phyloP scores from a whole-genome alignment of 1,284 basidiomycete genomes.

The Sutorius eximius region DNA sequence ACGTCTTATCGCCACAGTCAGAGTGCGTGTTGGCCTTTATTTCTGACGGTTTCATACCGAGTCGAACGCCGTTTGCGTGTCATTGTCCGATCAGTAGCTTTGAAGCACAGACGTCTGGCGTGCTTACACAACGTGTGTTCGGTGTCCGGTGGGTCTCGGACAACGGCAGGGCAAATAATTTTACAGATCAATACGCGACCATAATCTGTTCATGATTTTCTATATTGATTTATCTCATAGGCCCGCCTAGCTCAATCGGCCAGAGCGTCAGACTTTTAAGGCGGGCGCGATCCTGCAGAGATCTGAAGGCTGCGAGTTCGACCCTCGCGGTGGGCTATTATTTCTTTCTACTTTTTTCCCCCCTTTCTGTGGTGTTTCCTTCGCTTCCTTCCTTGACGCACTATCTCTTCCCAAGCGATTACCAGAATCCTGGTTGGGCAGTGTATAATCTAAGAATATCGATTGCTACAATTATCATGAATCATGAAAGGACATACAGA shows the following conservation, averaged over 20 bases:
- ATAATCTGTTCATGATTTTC: neutral
- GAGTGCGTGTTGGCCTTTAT: conserved; percentile 1
- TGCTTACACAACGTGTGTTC: conserved; percentile 12
- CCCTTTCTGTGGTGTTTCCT: too few species aligned
- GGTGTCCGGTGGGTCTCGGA: conserved; percentile 1
- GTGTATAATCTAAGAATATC: conserved; percentile 26
- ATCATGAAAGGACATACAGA: conserved; percentile 16
- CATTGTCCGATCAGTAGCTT: neutral
- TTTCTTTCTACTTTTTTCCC: neutral
- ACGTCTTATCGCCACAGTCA: conserved; percentile 10
- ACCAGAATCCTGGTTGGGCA: conserved; percentile 13
- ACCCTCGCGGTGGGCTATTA: conserved; percentile 79
- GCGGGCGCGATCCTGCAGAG: conserved; percentile 58
- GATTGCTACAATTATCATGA: conserved; percentile 16
- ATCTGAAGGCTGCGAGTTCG: conserved; percentile 91
- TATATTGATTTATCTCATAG: too few species aligned
- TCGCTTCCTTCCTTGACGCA: too few species aligned
- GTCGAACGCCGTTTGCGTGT: conserved; percentile 8
- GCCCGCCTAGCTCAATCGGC: conserved; percentile 86
- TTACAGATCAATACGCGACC: too few species aligned
- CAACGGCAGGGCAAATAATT: neutral
- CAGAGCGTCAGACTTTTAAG: conserved; percentile 77
- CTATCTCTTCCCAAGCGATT: neutral
- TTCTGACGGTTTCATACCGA: neutral
- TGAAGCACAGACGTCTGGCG: neutral